Conservation (phyloP, 768 basidiomycete species). For the Daedaleopsis sinensis region DNA sequence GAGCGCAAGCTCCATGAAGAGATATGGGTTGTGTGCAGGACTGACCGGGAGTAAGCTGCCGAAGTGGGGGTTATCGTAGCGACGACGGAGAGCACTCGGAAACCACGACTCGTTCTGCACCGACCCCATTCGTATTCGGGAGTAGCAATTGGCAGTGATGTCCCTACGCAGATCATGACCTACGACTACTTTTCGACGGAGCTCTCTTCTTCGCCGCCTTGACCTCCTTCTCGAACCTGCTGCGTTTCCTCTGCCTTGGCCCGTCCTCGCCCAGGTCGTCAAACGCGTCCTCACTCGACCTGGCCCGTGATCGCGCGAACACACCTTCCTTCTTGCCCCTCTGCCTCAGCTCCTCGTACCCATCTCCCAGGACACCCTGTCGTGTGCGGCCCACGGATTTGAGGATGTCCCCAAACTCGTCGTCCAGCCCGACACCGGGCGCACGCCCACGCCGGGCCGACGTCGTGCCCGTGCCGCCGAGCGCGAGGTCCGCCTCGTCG, state of each 20-base stretch:
- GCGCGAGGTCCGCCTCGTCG: slow-evolving; percentile 87
- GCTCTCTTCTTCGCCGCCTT: slow-evolving; percentile 38
- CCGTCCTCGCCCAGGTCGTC: slow-evolving; percentile 35
- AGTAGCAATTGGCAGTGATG: too few relatives aligned
- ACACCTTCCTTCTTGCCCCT: slow-evolving; percentile 65
- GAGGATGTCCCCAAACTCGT: slow-evolving; percentile 84
- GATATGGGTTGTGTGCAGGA: too few relatives aligned
- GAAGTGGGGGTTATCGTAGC: too few relatives aligned
- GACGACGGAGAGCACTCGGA: too few relatives aligned
- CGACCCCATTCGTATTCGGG: too few relatives aligned
- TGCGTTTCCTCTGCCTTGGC: slow-evolving; percentile 40
- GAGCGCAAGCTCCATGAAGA: too few relatives aligned
- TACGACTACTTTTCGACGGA: slow-evolving; percentile 16
- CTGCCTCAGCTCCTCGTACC: slow-evolving; percentile 79
- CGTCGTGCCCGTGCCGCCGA: slow-evolving; percentile 65
- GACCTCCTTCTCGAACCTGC: slow-evolving; percentile 48
- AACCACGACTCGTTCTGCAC: too few relatives aligned
- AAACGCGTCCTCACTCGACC: slow-evolving; percentile 32
- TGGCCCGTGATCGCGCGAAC: slow-evolving; percentile 58
- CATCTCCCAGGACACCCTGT: slow-evolving; percentile 55
- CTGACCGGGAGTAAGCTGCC: too few relatives aligned
- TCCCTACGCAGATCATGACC: too few relatives aligned
- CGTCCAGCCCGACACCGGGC: slow-evolving; percentile 72
- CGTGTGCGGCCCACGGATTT: slow-evolving; percentile 54
- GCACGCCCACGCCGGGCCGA: slow-evolving; percentile 56